Evolutionary conservation across 2,329 filamentous ascomycete species (phyloP).

Genomic region (Aspergillus proliferans): DNA sequence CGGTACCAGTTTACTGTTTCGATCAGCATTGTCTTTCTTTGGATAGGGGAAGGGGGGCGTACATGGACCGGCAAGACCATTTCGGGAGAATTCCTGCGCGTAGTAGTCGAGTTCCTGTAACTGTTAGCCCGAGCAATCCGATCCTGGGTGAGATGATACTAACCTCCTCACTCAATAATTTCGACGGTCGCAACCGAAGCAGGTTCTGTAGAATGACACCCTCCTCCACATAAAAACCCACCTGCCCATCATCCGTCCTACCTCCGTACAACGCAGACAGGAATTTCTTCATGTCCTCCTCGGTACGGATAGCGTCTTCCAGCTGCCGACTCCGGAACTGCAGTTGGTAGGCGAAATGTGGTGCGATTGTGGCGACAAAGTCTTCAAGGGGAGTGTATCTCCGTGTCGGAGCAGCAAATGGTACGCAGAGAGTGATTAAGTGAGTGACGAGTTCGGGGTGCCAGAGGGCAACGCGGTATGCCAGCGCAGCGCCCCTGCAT

Average conservation of each 20-base stretch:
- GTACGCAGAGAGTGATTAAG: slow-evolving; percentile 76
- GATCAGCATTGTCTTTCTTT: neutral
- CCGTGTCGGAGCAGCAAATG: slow-evolving; percentile 55
- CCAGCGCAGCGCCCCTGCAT: slow-evolving; percentile 64
- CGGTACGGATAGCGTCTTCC: slow-evolving; percentile 52
- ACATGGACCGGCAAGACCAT: slow-evolving; percentile 69
- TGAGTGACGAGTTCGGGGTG: slow-evolving; percentile 65
- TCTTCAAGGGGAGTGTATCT: slow-evolving; percentile 53
- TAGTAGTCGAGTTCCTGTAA: slow-evolving; percentile 67
- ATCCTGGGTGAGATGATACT: slow-evolving; percentile 9
- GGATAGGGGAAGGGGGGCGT: slow-evolving; percentile 20
- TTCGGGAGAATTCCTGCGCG: slow-evolving; percentile 60
- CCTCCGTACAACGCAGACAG: slow-evolving; percentile 68
- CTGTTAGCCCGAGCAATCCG: slow-evolving; percentile 4
- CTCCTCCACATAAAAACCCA: slow-evolving; percentile 52
- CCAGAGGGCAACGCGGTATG: slow-evolving; percentile 69
- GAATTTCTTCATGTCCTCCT: slow-evolving; percentile 62
- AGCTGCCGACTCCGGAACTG: slow-evolving; percentile 67
- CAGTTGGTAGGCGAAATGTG: slow-evolving; percentile 77
- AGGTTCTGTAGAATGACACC: slow-evolving; percentile 63
- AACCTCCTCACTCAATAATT: slow-evolving; percentile 57
- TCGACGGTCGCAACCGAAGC: slow-evolving; percentile 49
- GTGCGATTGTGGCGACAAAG: slow-evolving; percentile 52
- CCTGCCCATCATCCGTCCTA: slow-evolving; percentile 48
- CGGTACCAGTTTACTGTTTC: slow-evolving; percentile 76